A percentile compares a stretch with the other conserved stretches of the same genome.
Evolutionary conservation across 2,329 filamentous ascomycete species (phyloP).

Genomic region (Hymenoscyphus linearis): DNA sequence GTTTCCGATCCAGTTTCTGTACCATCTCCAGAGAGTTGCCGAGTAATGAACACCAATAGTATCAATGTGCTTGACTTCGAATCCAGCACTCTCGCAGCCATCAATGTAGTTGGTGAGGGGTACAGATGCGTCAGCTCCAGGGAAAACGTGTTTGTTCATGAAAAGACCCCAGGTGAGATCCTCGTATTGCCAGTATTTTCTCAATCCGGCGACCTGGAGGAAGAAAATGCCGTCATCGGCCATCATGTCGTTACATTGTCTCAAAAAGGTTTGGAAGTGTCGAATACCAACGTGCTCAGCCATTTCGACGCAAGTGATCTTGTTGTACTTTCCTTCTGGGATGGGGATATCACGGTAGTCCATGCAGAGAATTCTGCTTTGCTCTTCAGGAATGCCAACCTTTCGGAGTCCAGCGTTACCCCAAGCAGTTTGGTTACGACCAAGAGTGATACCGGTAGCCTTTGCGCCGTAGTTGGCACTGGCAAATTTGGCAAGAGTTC

Average conservation of each 20-base stretch:
- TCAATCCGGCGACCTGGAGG: constrained; percentile 89
- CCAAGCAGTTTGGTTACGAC: constrained; percentile 94
- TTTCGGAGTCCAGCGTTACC: constrained; percentile 85
- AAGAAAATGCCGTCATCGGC: constrained; percentile 96
- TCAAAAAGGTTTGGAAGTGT: constrained; percentile 74
- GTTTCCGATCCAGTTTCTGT: constrained; percentile 97
- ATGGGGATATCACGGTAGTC: constrained; percentile 94
- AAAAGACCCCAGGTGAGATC: constrained; percentile 97
- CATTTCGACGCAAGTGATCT: constrained; percentile 98
- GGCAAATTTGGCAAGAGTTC: constrained; percentile 89
- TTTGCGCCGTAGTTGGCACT: constrained; percentile 84
- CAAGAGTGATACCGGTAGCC: constrained; percentile 85
- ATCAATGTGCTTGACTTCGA: constrained; percentile 87
- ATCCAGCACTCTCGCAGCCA: constrained; percentile 78
- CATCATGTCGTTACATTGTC: constrained; percentile 89
- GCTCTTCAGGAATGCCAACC: constrained; percentile 74
- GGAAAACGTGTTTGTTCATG: constrained; percentile 99
- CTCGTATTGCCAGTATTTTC: constrained; percentile 96
- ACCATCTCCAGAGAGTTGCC: constrained; percentile 95
- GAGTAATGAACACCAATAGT: constrained; percentile 97
- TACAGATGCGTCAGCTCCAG: constrained; percentile 90
- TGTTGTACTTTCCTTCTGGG: constrained; percentile 74
- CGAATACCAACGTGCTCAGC: constrained; percentile 96
- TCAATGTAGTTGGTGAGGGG: constrained; percentile 84
- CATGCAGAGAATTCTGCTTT: constrained; percentile 90